Base-by-base conservation (phyloP, 2,329 filamentous ascomycete species). In the Fusarium veterinarium region DNA sequence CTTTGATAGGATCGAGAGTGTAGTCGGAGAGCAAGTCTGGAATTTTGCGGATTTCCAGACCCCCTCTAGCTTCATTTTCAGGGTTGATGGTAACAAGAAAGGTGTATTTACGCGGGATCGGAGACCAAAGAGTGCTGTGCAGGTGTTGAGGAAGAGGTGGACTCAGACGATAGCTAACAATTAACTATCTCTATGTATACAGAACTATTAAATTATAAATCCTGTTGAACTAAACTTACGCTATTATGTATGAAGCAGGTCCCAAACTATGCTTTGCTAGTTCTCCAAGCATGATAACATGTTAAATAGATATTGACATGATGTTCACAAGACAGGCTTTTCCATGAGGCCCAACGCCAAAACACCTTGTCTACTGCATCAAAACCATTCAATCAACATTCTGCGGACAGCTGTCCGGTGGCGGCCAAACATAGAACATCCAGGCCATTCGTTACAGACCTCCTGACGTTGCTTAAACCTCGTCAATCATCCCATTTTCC, bases 11-110 rank as follows among this genome's bases (percentile, higher is more conserved):
- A 67, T 74, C 6, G 60, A 73, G 12, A 55, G 67, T n/a, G 60
- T 74, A 8, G 63, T 68, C 2, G 63, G 69, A 25, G 71, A 74
- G 42, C 67, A 74, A 8, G 69, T 74, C 3, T 74, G 67, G 71
- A 73, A 67, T 20, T 74, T 74, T 41, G 71, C 71, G 8, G 71
- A 74, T 53, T 74, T 74, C 9, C 69, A 73, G 25, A 60, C 56
- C 0, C 56, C 62, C 2, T 65, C 58, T 8, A 64, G 11, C 5
- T 55, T 66, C 8, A 71, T 73, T 23, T 74, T 73, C n/a, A 19
- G 71, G 7, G 69, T 74, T 16, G 67, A 73, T 41, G 69, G 69
- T 0, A 74, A 74, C n/a, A 74, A 74, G 35, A 74, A 74, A 49
- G 71, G 71, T 4, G 45, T 71, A 1, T 74, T 74, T 45, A 74